Percentiles rank a stretch among this genome's conserved stretches.
Evolutionary conservation across 345 rosid species (phyloP).

Genomic region (Moricandia arvensis): DNA sequence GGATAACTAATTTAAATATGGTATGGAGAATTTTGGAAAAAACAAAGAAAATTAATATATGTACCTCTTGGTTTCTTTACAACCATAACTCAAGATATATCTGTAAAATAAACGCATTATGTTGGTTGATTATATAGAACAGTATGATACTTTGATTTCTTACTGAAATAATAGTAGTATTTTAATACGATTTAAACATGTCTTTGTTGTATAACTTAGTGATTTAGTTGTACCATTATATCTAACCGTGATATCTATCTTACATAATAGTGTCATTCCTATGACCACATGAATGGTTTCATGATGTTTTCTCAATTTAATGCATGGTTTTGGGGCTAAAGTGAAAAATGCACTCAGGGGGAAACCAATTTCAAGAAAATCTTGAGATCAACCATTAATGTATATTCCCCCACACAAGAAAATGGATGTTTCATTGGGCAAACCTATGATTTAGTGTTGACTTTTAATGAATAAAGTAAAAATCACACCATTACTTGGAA

Average conservation of each 20-base stretch:
- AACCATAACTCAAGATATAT: too few species aligned
- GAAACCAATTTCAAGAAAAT: not conserved
- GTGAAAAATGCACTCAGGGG: not conserved
- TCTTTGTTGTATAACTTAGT: not conserved
- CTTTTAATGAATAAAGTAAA: constrained; percentile 20
- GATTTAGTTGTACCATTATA: not conserved
- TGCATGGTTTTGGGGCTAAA: not conserved
- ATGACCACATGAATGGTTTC: not conserved
- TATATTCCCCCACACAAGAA: not conserved
- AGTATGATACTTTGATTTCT: too few species aligned
- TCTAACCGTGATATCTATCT: not conserved
- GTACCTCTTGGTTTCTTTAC: too few species aligned
- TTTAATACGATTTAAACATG: too few species aligned
- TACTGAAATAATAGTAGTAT: too few species aligned
- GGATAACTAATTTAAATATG: too few species aligned
- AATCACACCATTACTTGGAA: constrained; percentile 4
- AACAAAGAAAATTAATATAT: too few species aligned
- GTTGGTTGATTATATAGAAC: too few species aligned
- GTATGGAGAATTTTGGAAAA: too few species aligned
- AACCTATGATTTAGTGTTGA: constrained; percentile 15
- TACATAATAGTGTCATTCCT: not conserved
- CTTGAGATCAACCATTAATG: not conserved
- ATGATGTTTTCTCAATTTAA: not conserved
- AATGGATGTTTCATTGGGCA: not conserved
- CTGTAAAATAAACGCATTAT: too few species aligned